Evolutionary conservation across 2,329 filamentous ascomycete species (phyloP), one percentile per base, ranked within the genome.

Genomic region (Colletotrichum higginsianum): DNA sequence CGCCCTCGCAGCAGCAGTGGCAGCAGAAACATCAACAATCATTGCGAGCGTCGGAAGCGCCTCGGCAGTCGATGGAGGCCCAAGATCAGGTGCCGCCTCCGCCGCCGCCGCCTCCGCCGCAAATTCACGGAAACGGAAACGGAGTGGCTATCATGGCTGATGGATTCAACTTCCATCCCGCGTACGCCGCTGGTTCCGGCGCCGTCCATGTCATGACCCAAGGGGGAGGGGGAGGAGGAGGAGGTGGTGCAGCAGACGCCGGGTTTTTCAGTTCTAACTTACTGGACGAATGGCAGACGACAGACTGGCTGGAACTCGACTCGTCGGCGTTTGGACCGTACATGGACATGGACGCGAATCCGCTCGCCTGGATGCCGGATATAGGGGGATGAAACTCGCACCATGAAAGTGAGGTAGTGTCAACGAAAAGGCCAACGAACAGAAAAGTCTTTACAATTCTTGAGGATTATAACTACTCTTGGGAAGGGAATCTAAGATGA

Each of bases 261-360:
- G 72, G 65, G n/a, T 47, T 73, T 8, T 46, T 58, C 0, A 61
- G 61, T 0, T 50, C 58, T 11, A 71, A 58, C 13, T 16, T 74
- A 2, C 64, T 78, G 15, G 74, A 76, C 9, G 76, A 74, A 49
- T 79, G 78, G 78, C 77, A 79, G 69, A 75, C 78, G 8, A 78
- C 77, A 1, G 77, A 79, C 42, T 79, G 78, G 78, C 64, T 79
- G 23, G 77, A 79, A 21, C 74, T 76, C 30, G 75, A 76, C 52
- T 74, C 74, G 1, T 76, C 75, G 2, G 74, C 75, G 3, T 75
- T 76, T 62, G 73, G 73, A 9, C 74, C 74, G 1, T 73, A 75
- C 44, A 58, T 75, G 38, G 72, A 75, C 53, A 23, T 71, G 11
- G 71, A 71, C 7, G 35, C 63, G n/a, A 53, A 66, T n/a, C 64